Base-by-base conservation (phyloP, 345 rosid genomes). In the Boechera divaricarpa region DNA sequence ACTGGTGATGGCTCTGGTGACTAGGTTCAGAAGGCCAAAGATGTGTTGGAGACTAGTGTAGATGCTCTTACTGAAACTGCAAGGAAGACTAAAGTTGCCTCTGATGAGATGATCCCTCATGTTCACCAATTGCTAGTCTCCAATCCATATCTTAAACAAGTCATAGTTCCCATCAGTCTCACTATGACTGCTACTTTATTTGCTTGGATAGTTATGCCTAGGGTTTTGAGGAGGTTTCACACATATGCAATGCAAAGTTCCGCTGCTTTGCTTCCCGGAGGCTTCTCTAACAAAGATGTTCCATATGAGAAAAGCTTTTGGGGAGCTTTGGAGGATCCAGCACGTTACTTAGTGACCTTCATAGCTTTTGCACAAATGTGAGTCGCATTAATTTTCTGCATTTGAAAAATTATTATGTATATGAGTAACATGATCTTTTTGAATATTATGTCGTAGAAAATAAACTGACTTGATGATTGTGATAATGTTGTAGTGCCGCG, bases 181-280 rank as follows among this genome's bases (percentile, higher is more conserved):
- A 89, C 93, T 54, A 77, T 87, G 83, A 74, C 78, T 21, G 89
- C 77, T 74, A 86, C 92, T 29, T 16, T 88, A 9, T 78, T 94
- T 83, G 97, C 95, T 42, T 94, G 98, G 98, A 41, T 89, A 24
- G 91, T 94, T 42, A 80, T 94, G 98, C 98, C 98, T 61, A 84
- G 76, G 68, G 21, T 94, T 80, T 75, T 94, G 61, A 89, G 92
- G 85, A 85, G 85, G 74, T 81, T 89, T 82, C 95, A 94, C 67
- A 85, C 77, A 47, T 94, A 90, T 54, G 79, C 89, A 2, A 61
- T 55, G 58, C 86, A 77, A 75, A 86, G 87, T 33, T 86, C 88
- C 1, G 85, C 82, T 72, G 80, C 86, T 75, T 72, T 89, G 78
- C 85, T 86, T 10, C 79, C 89, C 7, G 81, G 73, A 63, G 72